Percentiles rank a stretch among this genome's conserved stretches.
These are phyloP conservation scores for Myxozyma sirexii DNA, from an alignment of 805 yeast genomes.

Conservation along the genomic window DNA sequence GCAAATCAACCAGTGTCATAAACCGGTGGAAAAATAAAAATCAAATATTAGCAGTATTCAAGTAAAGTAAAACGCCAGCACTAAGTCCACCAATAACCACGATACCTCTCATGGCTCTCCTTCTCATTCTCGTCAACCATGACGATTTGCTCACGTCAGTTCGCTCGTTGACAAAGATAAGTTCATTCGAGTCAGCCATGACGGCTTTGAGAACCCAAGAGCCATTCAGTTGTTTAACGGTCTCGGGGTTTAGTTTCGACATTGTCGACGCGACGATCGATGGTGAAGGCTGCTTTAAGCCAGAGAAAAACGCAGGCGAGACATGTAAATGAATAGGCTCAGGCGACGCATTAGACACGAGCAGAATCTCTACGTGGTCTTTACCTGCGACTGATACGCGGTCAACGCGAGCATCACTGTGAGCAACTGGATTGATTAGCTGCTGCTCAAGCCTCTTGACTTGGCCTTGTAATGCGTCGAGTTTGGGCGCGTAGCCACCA, in stretches of 20 bases:
- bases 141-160: background rate
- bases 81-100: background rate
- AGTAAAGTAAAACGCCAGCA: background rate
- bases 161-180: background rate
- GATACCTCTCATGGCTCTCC: background rate
- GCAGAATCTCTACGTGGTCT: background rate
- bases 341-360: background rate
- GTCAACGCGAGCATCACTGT: too few relatives aligned
- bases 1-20: too few relatives aligned
- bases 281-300: background rate
- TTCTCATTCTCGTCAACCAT: background rate
- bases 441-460: too few relatives aligned
- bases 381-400: too few relatives aligned
- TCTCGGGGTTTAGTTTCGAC: background rate
- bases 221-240: background rate
- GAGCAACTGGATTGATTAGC: too few relatives aligned
- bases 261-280: background rate
- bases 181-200: background rate
- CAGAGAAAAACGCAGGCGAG: background rate
- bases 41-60: background rate
- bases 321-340: background rate
- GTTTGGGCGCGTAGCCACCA: too few relatives aligned
- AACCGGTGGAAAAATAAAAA: background rate
- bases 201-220: conserved; percentile 5
- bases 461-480: too few relatives aligned